Base-by-base conservation (phyloP, 108 stramenopile genomes). In the Conticribra weissflogii region DNA sequence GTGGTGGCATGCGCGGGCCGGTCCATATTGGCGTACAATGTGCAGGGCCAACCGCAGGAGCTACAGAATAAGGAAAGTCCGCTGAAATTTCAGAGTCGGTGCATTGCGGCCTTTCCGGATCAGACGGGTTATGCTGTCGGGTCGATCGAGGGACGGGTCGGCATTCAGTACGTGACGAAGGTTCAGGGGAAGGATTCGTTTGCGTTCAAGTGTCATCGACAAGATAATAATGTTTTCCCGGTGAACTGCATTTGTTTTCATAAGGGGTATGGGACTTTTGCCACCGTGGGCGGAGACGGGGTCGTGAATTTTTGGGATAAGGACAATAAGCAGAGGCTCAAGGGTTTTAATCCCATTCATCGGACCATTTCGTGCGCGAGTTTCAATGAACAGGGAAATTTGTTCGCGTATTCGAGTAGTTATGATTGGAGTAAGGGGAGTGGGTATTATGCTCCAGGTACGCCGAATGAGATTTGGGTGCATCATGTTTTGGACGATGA, bases 291-390 rank as follows among this genome's bases (percentile, higher is more conserved):
- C 19, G 81, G 80, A 29, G 96, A 97, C 81, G 95, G 95, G 28
- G 84, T 93, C 4, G 96, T 98, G 32, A 96, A 90, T 78, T 95
- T 96, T 81, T 99, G 98, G 98, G 98, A 99, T 80, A 96, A 96
- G 70, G 89, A 90, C 63, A 86, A 88, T 65, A 95, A 96, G 76
- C 95, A 95, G 74, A 83, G 97, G 15, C 84, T 97, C 27, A 95
- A 90, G 79, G 94, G 89, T 18, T 97, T 93, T 62, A 59, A 71
- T 12, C 68, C 81, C 30, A 82, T 89, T 55, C 68, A 79, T 30
- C 83, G 85, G 50, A 51, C 86, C 17, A 94, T 98, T 63, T 64
- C 89, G 0, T 89, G 88, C 63, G 95, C 93, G 25, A 69, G 63
- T 19, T 98, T 98, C 83, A 95, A 90, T 73, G 66, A 90, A 15